Conservation (phyloP, 75 land plant genomes). For the Azolla pinnata region DNA sequence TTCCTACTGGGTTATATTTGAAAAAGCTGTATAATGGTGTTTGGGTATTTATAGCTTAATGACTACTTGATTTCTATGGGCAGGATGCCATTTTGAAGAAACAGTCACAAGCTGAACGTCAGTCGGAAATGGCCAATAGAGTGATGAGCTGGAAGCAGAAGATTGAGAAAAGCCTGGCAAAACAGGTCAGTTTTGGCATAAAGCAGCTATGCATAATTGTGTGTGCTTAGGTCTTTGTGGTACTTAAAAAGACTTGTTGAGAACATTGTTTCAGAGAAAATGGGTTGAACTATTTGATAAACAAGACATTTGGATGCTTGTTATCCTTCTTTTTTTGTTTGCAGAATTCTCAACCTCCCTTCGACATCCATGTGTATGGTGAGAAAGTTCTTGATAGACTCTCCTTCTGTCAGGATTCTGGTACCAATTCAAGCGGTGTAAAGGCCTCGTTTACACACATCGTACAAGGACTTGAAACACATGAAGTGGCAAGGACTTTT, state of each 20-base stretch:
- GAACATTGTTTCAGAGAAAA: neutral
- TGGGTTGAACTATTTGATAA: conserved; percentile 1
- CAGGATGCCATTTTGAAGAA: conserved; percentile 76
- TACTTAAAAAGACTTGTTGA: neutral
- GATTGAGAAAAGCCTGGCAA: conserved; percentile 59
- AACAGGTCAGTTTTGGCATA: conserved; percentile 34
- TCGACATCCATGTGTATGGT: conserved; percentile 84
- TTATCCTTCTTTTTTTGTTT: conserved; percentile 2
- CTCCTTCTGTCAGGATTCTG: neutral
- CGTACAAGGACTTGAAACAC: conserved; percentile 50
- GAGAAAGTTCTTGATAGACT: conserved; percentile 52
- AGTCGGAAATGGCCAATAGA: conserved; percentile 61
- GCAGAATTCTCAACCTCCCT: conserved; percentile 69
- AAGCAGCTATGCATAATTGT: neutral
- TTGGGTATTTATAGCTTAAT: no score
- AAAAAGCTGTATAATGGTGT: no score
- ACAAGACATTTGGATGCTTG: no score
- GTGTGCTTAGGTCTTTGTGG: neutral
- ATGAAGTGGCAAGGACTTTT: conserved; percentile 81
- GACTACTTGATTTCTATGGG: no score
- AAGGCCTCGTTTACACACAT: conserved; percentile 42
- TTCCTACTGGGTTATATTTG: no score
- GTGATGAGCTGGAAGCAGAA: conserved; percentile 78
- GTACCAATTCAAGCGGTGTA: conserved; percentile 13
- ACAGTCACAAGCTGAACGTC: conserved; percentile 60